Evolutionary conservation across 768 basidiomycete species (phyloP).

Genomic region (Suillus cothurnatus): DNA sequence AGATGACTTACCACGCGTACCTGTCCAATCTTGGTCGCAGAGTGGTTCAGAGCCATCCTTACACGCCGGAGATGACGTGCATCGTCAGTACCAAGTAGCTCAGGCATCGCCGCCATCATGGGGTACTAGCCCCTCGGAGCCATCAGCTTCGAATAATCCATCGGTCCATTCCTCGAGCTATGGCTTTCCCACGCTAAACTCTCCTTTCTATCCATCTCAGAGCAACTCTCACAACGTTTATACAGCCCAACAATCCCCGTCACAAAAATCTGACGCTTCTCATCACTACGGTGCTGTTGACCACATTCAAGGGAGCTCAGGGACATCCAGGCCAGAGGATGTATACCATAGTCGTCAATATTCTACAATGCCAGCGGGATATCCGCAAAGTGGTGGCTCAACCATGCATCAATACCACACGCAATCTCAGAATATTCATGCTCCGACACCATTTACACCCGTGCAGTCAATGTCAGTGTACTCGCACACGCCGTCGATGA

Average conservation of each 20-base stretch:
- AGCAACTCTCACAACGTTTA: conserved; percentile 35
- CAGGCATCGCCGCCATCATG: conserved; percentile 29
- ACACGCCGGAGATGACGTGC: conserved; percentile 25
- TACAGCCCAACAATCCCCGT: conserved; percentile 34
- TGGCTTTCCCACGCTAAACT: conserved; percentile 54
- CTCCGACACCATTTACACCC: conserved; percentile 16
- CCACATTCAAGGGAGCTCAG: conserved; percentile 22
- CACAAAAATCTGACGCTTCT: conserved; percentile 29
- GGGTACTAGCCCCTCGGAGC: conserved; percentile 24
- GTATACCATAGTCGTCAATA: conserved; percentile 25
- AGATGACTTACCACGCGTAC: conserved; percentile 25
- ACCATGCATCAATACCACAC: conserved; percentile 24
- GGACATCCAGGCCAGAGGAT: conserved; percentile 23
- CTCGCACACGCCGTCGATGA: conserved; percentile 25
- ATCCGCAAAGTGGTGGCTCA: conserved; percentile 22
- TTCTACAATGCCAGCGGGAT: conserved; percentile 31
- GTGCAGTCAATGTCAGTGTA: conserved; percentile 29
- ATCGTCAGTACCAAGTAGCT: conserved; percentile 30
- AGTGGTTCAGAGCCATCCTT: conserved; percentile 21
- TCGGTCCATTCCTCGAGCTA: conserved; percentile 28
- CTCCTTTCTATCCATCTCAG: conserved; percentile 56
- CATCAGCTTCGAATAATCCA: conserved; percentile 23
- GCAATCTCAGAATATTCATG: conserved; percentile 25
- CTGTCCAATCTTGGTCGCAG: conserved; percentile 30
- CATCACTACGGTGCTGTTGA: conserved; percentile 32